Evolutionary conservation across 2,329 filamentous ascomycete genomes (phyloP), one percentile per base, ranked within the genome.

Genomic region (Chalaropsis thielavioides): DNA sequence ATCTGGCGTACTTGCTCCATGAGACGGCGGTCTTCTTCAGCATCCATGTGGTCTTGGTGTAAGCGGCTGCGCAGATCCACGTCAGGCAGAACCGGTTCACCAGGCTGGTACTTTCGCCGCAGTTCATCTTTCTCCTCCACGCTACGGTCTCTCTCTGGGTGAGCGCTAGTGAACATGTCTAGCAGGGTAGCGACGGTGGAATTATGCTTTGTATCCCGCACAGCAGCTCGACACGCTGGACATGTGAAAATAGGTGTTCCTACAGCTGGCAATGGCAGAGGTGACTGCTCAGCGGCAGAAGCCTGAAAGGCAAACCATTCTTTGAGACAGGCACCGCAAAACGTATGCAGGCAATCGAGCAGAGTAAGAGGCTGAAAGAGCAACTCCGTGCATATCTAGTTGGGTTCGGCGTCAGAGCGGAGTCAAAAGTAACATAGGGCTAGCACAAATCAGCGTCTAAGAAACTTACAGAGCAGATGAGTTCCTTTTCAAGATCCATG

Each of bases 281-380:
- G 80, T 1, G 76, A 75, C 66, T 74, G 76, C 68, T 81, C 81
- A 54, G 81, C 81, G 15, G 80, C 79, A 38, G 80, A 78, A 44
- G 86, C 85, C 74, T 96, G 90, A 75, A 85, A 94, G 68, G 80
- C 78, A 73, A 97, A 99, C 94, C 94, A 99, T 78, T 95, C 90
- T 75, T 95, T 96, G 67, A 97, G 75, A 73, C 94, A 99, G 46
- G 89, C 88, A 69, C 92, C 94, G 78, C 94, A 99, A 75, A 95
- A 99, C 58, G 92, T 96, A 76, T 96, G 91, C 56, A 96, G 83
- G 73, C 91, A 96, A 78, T 96, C 90, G 74, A 96, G 88, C 61
- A 95, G 84, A 35, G 91, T 95, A 69, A 95, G 81, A 41, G 92
- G 91, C 74, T 95, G 89, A 76, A 90, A 95, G 68, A 96, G 85